Percentiles rank a stretch among this genome's conserved stretches.
Conservation (phyloP, 2,329 filamentous ascomycete genomes). For the Penicillium fuscoglaucum region DNA sequence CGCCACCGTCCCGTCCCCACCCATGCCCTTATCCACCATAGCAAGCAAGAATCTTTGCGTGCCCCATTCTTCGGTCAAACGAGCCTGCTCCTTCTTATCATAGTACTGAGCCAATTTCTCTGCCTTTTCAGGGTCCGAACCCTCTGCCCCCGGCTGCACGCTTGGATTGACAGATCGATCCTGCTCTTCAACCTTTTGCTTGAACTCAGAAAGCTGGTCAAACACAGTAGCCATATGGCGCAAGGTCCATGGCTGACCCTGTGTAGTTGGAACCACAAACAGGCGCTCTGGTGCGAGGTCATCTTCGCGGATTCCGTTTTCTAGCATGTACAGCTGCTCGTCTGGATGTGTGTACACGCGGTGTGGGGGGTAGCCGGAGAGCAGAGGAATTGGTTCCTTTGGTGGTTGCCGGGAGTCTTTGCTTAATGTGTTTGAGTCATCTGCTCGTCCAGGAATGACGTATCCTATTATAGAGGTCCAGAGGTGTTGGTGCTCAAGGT, state of each 20-base stretch:
- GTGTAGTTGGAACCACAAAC: slow-evolving; percentile 60
- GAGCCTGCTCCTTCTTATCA: slow-evolving; percentile 27
- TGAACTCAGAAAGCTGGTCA: slow-evolving; percentile 35
- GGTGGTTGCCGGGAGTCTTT: slow-evolving; percentile 3
- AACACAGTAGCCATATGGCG: slow-evolving; percentile 57
- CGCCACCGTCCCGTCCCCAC: slow-evolving; percentile 61
- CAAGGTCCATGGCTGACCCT: slow-evolving; percentile 62
- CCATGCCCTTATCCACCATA: slow-evolving; percentile 53
- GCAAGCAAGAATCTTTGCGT: slow-evolving; percentile 59
- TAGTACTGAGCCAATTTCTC: slow-evolving; percentile 36
- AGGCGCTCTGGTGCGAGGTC: slow-evolving; percentile 54
- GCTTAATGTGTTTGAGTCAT: not conserved
- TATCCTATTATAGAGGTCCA: slow-evolving; percentile 61
- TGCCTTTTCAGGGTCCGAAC: slow-evolving; percentile 25
- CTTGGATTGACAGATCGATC: slow-evolving; percentile 7
- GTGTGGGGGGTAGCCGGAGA: slow-evolving; percentile 63
- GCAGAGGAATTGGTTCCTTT: slow-evolving; percentile 43
- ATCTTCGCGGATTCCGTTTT: slow-evolving; percentile 49
- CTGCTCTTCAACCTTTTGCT: slow-evolving; percentile 1
- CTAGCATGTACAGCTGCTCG: slow-evolving; percentile 62
- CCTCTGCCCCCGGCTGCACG: slow-evolving; percentile 10
- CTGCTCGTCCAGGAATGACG: slow-evolving; percentile 17
- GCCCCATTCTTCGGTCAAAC: slow-evolving; percentile 42
- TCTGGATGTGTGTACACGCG: slow-evolving; percentile 65
- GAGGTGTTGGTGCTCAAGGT: slow-evolving; percentile 63